Percentiles rank a stretch among this genome's conserved stretches.
Evolutionary conservation across 2,329 filamentous ascomycete species (phyloP).

Genomic region (Lomentospora prolificans): DNA sequence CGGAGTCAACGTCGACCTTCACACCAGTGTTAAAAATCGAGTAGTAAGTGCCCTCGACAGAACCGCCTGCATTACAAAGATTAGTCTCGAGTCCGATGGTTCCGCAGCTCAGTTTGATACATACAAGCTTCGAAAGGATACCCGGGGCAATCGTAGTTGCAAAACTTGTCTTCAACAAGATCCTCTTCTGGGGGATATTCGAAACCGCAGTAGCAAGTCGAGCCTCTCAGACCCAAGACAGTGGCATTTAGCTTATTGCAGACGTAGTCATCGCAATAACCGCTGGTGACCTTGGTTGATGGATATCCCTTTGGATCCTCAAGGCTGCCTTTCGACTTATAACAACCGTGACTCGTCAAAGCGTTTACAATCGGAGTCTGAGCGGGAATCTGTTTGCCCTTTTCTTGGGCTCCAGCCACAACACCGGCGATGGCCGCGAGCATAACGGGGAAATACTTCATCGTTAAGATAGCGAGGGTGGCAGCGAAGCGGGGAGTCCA

Average conservation of each 20-base stretch:
- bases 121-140: slow-evolving; percentile 56
- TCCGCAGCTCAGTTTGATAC: slow-evolving; percentile 18
- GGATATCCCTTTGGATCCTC: slow-evolving; percentile 15
- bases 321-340: slow-evolving; percentile 30
- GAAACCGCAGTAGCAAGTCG: slow-evolving; percentile 65
- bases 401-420: neutral
- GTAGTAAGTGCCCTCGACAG: slow-evolving; percentile 21
- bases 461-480: neutral
- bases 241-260: slow-evolving; percentile 34
- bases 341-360: slow-evolving; percentile 42
- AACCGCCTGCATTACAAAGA: slow-evolving; percentile 21
- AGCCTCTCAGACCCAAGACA: slow-evolving; percentile 54
- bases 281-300: slow-evolving; percentile 22
- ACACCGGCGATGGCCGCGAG: neutral
- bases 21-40: slow-evolving; percentile 43
- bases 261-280: slow-evolving; percentile 26
- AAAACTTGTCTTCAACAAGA: slow-evolving; percentile 48
- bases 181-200: slow-evolving; percentile 49
- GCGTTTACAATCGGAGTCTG: slow-evolving; percentile 24
- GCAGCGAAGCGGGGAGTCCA: neutral
- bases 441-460: neutral
- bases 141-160: slow-evolving; percentile 56
- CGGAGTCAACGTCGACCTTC: slow-evolving; percentile 27
- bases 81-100: slow-evolving; percentile 1
- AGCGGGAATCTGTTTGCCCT: slow-evolving; percentile 24